Base-by-base conservation (phyloP, 148 eudicot species). In the Bassia scoparia region DNA sequence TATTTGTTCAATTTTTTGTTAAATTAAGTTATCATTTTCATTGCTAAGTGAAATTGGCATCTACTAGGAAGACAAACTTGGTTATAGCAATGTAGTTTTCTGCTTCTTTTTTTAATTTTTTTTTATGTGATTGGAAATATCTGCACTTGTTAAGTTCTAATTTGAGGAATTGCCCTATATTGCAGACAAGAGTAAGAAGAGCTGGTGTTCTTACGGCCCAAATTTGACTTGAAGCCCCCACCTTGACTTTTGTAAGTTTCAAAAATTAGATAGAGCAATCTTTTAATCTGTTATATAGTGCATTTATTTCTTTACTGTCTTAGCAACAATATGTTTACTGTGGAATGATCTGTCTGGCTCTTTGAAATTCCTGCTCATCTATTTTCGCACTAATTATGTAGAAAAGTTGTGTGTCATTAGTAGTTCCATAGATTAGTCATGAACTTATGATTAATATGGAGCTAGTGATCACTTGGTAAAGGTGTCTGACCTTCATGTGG, bases 211-310 rank as follows among this genome's bases (percentile, higher is more conserved):
- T 88, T 46, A 80, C 84, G 13, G 93, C 96, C n/a, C 65, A 85
- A 86, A 62, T 66, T 92, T 78, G 96, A 88, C 60, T 79, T 86
- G 84, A 87, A n/a, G 77, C 91, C 93, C 31, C 98, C 96, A 49
- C 98, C 96, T 26, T n/a, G 90, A 88, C 87, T 67, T 69, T 92
- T 81, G 96, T 90, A 88, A 83, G 86, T 61, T 58, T 76, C 70
- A 11, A 29, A n/a, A n/a, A 0, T 41, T 41, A 5, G 75, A 30
- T 71, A 66, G 41, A 23, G 33, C 49, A n/a, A 61, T 14, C 21
- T 66, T 44, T 60, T n/a, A n/a, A 21, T 69, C 54, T 46, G 14
- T 26, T 64, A 16, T 23, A 63, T 44, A 29, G 49, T 72, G 63
- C 23, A 13, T 30, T 1, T 10, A 20, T 53, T 13, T 48, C 20